Evolutionary conservation across 2,329 filamentous ascomycete species (phyloP).

Genomic region (Colletotrichum costaricense): DNA sequence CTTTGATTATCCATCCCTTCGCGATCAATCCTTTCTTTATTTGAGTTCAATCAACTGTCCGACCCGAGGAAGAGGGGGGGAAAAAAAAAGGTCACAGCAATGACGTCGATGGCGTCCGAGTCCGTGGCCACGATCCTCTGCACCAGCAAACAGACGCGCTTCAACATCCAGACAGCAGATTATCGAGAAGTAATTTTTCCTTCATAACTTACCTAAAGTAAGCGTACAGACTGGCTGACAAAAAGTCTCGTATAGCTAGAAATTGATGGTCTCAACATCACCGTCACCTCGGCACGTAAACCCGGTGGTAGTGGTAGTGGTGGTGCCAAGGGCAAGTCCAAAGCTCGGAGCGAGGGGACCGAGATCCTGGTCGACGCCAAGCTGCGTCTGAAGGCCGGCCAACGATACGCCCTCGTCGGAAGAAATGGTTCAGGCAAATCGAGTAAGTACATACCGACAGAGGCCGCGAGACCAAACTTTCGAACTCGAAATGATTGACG

Average conservation of each 20-base stretch:
- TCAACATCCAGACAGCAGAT: constrained; percentile 67
- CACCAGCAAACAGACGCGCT: constrained; percentile 75
- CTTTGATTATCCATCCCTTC: background rate
- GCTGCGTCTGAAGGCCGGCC: constrained; percentile 77
- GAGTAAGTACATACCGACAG: constrained; percentile 58
- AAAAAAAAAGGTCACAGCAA: constrained; percentile 35
- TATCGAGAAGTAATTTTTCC: constrained; percentile 62
- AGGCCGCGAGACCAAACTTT: background rate
- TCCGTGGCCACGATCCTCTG: constrained; percentile 67
- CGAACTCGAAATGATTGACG: background rate
- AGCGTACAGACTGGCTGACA: background rate
- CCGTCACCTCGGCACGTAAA: constrained; percentile 62
- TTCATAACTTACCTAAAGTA: background rate
- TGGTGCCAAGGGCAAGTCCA: constrained; percentile 62
- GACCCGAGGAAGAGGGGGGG: too few species aligned
- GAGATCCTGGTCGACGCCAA: constrained; percentile 79
- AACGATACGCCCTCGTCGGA: constrained; percentile 82
- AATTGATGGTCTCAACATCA: constrained; percentile 79
- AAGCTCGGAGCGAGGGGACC: constrained; percentile 56
- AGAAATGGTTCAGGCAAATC: constrained; percentile 88
- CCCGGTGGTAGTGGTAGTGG: constrained; percentile 44
- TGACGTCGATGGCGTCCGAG: constrained; percentile 62
- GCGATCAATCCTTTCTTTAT: too few species aligned
- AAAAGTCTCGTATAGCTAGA: constrained; percentile 58
- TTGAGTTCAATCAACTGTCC: background rate